Base-by-base conservation (phyloP, 192 early-diverging fungal species). In the Coemansia sp. region DNA sequence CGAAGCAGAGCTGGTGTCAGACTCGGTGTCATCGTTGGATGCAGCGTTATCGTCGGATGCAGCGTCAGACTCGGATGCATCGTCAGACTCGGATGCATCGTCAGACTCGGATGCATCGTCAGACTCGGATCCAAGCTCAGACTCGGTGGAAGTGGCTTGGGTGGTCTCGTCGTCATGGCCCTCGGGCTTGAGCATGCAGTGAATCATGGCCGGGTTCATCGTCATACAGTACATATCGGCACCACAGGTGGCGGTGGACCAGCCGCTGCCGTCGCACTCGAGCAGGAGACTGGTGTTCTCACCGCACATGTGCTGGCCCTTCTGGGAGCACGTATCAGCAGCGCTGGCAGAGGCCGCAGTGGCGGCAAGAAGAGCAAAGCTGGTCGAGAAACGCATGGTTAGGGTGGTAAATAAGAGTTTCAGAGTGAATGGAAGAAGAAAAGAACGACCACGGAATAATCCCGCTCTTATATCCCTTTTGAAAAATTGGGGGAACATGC, bases 181-280 rank as follows among this genome's bases (percentile, higher is more conserved):
- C 9, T 71, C 69, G 38, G 68, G 58, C 56, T 53, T 47, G 58
- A 78, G 75, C 76, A 79, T 79, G 68, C 76, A 79, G 64, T 79
- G 76, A 49, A 74, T 56, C 76, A 79, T 79, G 8, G 31, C 71
- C 4, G 58, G 55, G 18, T 54, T 54, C 76, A 79, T 79, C 17
- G 76, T 79, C 76, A 79, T 79, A 56, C 76, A 79, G 67, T 67
- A 67, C 64, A 42, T 49, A 65, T 61, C 46, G 20, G 44, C 11
- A 10, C 26, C 58, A 47, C 76, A 79, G 17, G 25, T 26, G 26
- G 40, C 12, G 4, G 70, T 62, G 8, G 57, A 11, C 76, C 76
- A 79, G n/a, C 37, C 46, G 14, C 64, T 53, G 42, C 56, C 18
- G 12, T 58, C 38, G 66, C 76, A 79, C 52, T 28, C 15, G 37